phyloP scores from a whole-genome alignment of 352 stramenopile genomes.

The Phytophthora kernoviae region DNA sequence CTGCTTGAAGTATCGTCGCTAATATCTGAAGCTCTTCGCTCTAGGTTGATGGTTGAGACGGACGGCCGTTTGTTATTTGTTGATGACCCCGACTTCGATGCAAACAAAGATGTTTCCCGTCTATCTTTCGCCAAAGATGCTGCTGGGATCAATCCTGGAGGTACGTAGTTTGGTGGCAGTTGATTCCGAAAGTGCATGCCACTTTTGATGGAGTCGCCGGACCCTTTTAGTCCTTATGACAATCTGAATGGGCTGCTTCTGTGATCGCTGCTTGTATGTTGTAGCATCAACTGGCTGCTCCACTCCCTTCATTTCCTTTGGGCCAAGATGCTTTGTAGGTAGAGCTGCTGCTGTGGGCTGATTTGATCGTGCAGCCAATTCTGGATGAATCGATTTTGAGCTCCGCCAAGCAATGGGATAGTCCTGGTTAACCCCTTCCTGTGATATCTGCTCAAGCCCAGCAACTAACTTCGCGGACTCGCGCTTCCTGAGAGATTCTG shows the following conservation, averaged over 20 bases:
- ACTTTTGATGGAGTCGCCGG: constrained; percentile 15
- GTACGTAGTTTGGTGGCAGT: constrained; percentile 67
- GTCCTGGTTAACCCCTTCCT: constrained; percentile 23
- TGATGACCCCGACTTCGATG: not conserved
- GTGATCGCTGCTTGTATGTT: constrained; percentile 1
- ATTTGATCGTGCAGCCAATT: constrained; percentile 20
- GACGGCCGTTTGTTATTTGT: constrained; percentile 4
- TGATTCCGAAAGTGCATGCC: constrained; percentile 83
- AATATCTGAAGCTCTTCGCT: constrained; percentile 9
- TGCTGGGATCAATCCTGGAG: constrained; percentile 14
- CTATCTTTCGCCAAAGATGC: constrained; percentile 17
- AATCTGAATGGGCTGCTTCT: constrained; percentile 18
- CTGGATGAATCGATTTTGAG: constrained; percentile 12
- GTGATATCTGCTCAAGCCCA: constrained; percentile 42
- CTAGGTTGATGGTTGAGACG: not conserved
- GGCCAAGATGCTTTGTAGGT: not conserved
- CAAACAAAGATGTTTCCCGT: constrained; percentile 1
- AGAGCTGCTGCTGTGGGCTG: constrained; percentile 6
- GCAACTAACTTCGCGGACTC: constrained; percentile 63
- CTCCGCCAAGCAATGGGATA: constrained; percentile 24
- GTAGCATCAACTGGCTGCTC: not conserved
- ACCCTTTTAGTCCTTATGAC: constrained; percentile 44
- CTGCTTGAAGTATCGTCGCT: constrained; percentile 24
- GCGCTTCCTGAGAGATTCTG: constrained; percentile 65
- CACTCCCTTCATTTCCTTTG: constrained; percentile 7